Conservation (phyloP, 2,329 filamentous ascomycete genomes). For the Dactylellina cionopaga region DNA sequence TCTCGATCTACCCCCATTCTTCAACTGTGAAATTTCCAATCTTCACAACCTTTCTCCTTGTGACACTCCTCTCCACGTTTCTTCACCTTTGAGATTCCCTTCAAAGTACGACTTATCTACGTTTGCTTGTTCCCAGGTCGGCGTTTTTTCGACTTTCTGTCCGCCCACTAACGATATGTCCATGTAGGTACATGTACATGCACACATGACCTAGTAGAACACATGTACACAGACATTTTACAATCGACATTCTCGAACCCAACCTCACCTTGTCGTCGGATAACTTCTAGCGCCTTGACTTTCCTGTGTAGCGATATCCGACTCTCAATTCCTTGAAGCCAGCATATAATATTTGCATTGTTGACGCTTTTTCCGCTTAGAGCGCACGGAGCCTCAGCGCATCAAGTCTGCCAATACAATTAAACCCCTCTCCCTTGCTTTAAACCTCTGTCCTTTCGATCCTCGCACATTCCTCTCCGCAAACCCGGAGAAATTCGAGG, state of each 20-base stretch:
- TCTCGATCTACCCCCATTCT: conserved; percentile 46
- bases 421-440: conserved; percentile 37
- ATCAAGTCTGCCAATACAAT: conserved; percentile 28
- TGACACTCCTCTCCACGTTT: conserved; percentile 49
- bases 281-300: conserved; percentile 5
- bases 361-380: conserved; percentile 32
- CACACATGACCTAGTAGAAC: conserved; percentile 42
- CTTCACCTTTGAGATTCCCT: conserved; percentile 6
- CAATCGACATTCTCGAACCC: conserved; percentile 31
- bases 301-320: conserved; percentile 23
- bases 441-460: conserved; percentile 17
- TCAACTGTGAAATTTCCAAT: conserved; percentile 36
- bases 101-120: not conserved
- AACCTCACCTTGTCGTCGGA: conserved; percentile 13
- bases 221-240: conserved; percentile 15
- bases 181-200: conserved; percentile 27
- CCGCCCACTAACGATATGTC: conserved; percentile 36
- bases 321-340: conserved; percentile 19
- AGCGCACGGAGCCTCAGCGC: conserved; percentile 40
- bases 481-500: conserved; percentile 28
- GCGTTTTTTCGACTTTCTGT: conserved; percentile 19
- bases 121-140: conserved; percentile 31
- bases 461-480: conserved; percentile 43
- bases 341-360: conserved; percentile 26
- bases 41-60: conserved; percentile 27